These are phyloP conservation scores for Inosperma sp. DNA, from an alignment of 768 basidiomycete species.

Conservation along the genomic window DNA sequence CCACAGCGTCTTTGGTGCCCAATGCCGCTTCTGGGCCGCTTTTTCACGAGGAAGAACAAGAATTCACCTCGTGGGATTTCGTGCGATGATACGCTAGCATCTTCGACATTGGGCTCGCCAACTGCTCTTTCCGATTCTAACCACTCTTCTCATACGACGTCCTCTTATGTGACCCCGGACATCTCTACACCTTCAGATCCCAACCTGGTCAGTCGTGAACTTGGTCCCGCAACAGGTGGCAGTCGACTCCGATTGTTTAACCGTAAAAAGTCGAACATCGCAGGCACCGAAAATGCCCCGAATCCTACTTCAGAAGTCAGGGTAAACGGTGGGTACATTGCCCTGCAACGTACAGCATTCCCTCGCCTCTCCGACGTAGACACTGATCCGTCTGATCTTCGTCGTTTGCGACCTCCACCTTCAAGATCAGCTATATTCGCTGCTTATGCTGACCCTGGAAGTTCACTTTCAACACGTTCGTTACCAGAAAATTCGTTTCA, in stretches of 20 bases:
- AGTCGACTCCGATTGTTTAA: slow-evolving; percentile 38
- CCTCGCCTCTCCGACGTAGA: slow-evolving; percentile 40
- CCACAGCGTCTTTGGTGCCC: slow-evolving; percentile 2
- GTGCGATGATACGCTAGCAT: slow-evolving; percentile 17
- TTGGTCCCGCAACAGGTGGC: slow-evolving; percentile 19
- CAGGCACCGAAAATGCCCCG: slow-evolving; percentile 9
- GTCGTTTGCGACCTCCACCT: slow-evolving; percentile 52
- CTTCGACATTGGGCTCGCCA: slow-evolving; percentile 18
- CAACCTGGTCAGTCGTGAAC: too few species aligned
- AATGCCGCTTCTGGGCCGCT: slow-evolving; percentile 37
- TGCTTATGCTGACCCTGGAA: slow-evolving; percentile 48
- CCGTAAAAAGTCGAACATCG: slow-evolving; percentile 31
- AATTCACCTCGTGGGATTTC: slow-evolving; percentile 17
- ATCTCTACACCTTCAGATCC: slow-evolving; percentile 33
- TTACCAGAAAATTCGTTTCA: slow-evolving; percentile 41
- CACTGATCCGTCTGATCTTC: slow-evolving; percentile 37
- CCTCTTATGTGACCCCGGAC: slow-evolving; percentile 32
- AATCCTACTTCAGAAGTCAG: slow-evolving; percentile 17
- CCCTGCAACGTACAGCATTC: slow-evolving; percentile 32
- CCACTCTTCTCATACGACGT: slow-evolving; percentile 31
- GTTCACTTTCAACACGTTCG: slow-evolving; percentile 58
- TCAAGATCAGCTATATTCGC: slow-evolving; percentile 62
- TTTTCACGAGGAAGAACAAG: slow-evolving; percentile 38
- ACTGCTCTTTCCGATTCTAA: slow-evolving; percentile 21
- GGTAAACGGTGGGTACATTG: slow-evolving; percentile 18